Percentiles rank a stretch among this genome's conserved stretches.
phyloP scores from a whole-genome alignment of 768 basidiomycete genomes.

The Leucocoprinus birnbaumii region DNA sequence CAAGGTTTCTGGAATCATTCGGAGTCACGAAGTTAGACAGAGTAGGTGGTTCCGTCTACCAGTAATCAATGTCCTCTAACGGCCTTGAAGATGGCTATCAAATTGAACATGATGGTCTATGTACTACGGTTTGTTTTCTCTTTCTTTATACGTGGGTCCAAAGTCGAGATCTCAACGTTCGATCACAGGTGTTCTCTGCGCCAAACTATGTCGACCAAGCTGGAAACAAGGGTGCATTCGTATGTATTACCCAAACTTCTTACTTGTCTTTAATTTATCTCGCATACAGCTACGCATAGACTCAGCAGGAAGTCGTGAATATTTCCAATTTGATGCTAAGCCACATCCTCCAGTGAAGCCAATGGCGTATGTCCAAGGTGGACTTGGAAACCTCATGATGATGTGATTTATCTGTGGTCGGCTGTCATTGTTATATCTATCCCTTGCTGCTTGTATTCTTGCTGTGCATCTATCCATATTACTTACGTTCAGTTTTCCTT shows the following conservation, averaged over 20 bases:
- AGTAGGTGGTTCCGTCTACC: slow-evolving; percentile 35
- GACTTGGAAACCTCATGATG: slow-evolving; percentile 70
- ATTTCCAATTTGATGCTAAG: slow-evolving; percentile 80
- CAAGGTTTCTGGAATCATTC: slow-evolving; percentile 82
- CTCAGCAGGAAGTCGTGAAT: slow-evolving; percentile 66
- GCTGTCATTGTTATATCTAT: no score
- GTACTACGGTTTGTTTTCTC: slow-evolving; percentile 69
- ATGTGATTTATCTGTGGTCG: no score
- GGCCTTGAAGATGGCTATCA: slow-evolving; percentile 76
- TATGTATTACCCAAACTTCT: slow-evolving; percentile 33
- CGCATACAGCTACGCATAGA: slow-evolving; percentile 76
- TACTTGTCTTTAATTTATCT: slow-evolving; percentile 1
- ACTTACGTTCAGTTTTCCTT: not conserved
- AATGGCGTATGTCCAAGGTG: slow-evolving; percentile 83
- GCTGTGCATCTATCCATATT: not conserved
- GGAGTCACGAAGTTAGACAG: slow-evolving; percentile 96
- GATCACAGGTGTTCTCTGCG: slow-evolving; percentile 79
- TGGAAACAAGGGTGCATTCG: slow-evolving; percentile 91
- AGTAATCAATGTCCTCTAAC: not conserved
- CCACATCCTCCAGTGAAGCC: slow-evolving; percentile 90
- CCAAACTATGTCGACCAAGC: slow-evolving; percentile 94
- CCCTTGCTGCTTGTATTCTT: not conserved
- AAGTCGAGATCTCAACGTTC: slow-evolving; percentile 8
- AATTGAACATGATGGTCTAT: slow-evolving; percentile 91
- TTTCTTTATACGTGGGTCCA: not conserved